Evolutionary conservation across 139 green algal species (phyloP), one percentile per base, ranked within the genome.

Genomic region (Yamagishiella unicocca): DNA sequence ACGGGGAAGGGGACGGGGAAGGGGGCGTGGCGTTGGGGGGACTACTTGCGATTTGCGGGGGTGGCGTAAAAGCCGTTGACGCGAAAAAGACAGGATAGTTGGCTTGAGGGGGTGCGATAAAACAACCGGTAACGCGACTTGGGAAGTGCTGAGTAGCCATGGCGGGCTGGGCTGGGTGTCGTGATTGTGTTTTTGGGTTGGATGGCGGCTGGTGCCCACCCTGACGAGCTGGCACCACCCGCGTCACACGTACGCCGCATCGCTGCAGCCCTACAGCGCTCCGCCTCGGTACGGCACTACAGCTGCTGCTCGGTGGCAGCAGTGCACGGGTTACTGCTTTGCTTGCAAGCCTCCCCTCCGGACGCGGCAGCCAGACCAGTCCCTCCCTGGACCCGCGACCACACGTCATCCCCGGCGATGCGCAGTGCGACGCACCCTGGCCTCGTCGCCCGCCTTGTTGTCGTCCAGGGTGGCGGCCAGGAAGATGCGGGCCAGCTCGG

Each of bases 401-500:
- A 12, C 12, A 12, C 17, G 50, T 25, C 50, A 12, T 58, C 50
- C 12, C 50, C 50, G 50, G 12, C 50, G 50, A 12, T 17, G 50
- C 12, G 12, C 17, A 12, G 12, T 58, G 50, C 50, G 50, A 25
- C 62, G 24, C 80, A 87, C 80, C 62, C 78, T 77, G 66, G 9
- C n/a, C 43, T 58, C 73, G 45, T 91, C 66, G 27, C 33, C 31
- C n/a, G 31, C 35, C 62, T n/a, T n/a, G 67, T 85, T 86, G 72
- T 89, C 95, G 62, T 88, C 81, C 24, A 89, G 21, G 21, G 55
- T 29, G 33, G 66, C 31, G 4, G 31, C 84, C 40, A 95, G 91
- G 91, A 96, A 96, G 37, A 95, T 74, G 38, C 92, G 94, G 88
- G 94, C 91, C 33, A 92, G 86, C 80, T 96, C 92, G 3, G 85